These are phyloP conservation scores for Krasilnikovozyma curviuscula DNA, from an alignment of 768 basidiomycete genomes.

Conservation along the genomic window DNA sequence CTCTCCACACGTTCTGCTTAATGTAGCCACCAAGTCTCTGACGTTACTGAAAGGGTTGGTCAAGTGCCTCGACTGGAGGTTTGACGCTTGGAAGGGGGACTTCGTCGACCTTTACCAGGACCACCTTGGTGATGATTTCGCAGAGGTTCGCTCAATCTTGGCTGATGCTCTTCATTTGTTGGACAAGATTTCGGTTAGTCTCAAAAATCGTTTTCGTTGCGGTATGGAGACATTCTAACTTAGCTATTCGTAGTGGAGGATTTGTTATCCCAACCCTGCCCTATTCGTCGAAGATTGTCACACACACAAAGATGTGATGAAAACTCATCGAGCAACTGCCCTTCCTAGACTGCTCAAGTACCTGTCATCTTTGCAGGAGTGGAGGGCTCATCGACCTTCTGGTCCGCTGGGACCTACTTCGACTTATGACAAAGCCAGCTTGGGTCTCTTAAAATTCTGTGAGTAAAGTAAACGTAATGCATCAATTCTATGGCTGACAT, in stretches of 20 bases:
- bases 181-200: conserved; percentile 27
- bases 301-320: conserved; percentile 1
- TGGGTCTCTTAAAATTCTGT: conserved; percentile 36
- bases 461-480: too few relatives aligned
- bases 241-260: conserved; percentile 26
- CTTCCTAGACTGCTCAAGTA: conserved; percentile 40
- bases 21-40: conserved; percentile 63
- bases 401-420: conserved; percentile 76
- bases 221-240: background rate
- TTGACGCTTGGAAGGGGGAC: conserved; percentile 45
- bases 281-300: conserved; percentile 11
- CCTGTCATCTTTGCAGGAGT: conserved; percentile 40
- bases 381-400: conserved; percentile 57
- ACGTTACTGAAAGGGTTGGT: conserved; percentile 46
- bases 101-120: conserved; percentile 52
- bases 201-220: conserved; percentile 26
- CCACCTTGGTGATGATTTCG: conserved; percentile 62
- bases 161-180: conserved; percentile 44
- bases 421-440: conserved; percentile 70
- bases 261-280: background rate
- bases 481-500: too few relatives aligned
- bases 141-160: conserved; percentile 51
- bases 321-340: conserved; percentile 7
- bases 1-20: too few relatives aligned
- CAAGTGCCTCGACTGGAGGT: conserved; percentile 45